These are phyloP conservation scores for Acer yangbiense DNA, from an alignment of 345 rosid genomes.

Conservation along the genomic window DNA sequence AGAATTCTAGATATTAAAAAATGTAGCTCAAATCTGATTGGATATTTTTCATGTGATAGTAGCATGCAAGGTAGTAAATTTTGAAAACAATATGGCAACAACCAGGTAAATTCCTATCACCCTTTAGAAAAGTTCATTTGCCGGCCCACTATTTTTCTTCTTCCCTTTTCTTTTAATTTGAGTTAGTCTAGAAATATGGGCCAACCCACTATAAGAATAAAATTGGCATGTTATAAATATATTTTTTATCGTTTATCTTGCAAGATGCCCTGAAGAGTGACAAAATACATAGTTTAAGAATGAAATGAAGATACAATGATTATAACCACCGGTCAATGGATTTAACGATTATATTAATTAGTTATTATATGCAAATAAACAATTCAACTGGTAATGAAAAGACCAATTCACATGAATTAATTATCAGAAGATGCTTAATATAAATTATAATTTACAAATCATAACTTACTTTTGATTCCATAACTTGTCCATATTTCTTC, in stretches of 20 bases:
- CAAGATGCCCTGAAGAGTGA: background rate
- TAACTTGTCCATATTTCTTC: slow-evolving; percentile 50
- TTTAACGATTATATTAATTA: background rate
- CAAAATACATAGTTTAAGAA: background rate
- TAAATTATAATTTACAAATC: background rate
- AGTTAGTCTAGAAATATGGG: background rate
- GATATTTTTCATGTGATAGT: background rate
- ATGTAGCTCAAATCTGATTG: background rate
- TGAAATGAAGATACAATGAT: background rate
- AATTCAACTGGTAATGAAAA: background rate
- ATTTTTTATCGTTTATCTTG: background rate
- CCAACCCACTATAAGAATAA: background rate
- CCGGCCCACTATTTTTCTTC: background rate
- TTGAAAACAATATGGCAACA: background rate
- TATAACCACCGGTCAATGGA: background rate
- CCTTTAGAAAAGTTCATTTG: background rate
- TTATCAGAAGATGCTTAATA: background rate
- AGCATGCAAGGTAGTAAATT: background rate
- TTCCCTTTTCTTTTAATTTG: background rate
- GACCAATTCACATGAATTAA: background rate
- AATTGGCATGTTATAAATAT: background rate
- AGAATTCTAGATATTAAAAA: background rate
- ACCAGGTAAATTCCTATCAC: background rate
- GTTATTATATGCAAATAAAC: background rate
- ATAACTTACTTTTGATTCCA: slow-evolving; percentile 55